These are phyloP conservation scores for Colletotrichum lindemuthianum DNA, from an alignment of 2,329 filamentous ascomycete genomes.

Conservation along the genomic window DNA sequence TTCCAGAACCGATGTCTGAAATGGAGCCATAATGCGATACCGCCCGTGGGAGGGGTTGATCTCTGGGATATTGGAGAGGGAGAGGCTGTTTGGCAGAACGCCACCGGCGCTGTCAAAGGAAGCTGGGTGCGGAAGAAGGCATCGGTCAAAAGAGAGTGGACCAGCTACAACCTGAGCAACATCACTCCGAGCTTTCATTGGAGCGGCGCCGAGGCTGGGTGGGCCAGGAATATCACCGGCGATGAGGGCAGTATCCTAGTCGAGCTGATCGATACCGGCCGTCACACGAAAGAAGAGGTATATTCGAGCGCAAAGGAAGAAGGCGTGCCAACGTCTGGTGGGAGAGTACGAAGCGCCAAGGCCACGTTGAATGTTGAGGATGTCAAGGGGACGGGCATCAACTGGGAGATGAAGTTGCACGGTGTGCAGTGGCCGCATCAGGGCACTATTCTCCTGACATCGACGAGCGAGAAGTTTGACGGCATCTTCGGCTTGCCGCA, in stretches of 20 bases:
- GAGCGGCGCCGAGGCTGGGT: slow-evolving; percentile 66
- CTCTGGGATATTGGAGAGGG: slow-evolving; percentile 51
- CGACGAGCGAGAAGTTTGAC: slow-evolving; percentile 93
- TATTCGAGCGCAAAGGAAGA: slow-evolving; percentile 53
- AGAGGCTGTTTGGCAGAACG: slow-evolving; percentile 75
- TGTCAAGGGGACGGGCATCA: slow-evolving; percentile 73
- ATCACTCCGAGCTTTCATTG: slow-evolving; percentile 75
- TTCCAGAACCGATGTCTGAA: slow-evolving; percentile 74
- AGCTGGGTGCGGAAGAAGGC: slow-evolving; percentile 73
- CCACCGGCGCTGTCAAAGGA: slow-evolving; percentile 81
- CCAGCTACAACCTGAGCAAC: slow-evolving; percentile 70
- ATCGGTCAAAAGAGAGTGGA: slow-evolving; percentile 56
- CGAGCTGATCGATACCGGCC: slow-evolving; percentile 59
- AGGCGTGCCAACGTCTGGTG: slow-evolving; percentile 52
- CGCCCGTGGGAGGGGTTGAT: slow-evolving; percentile 51
- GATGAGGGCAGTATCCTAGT: slow-evolving; percentile 74
- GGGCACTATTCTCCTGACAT: slow-evolving; percentile 83
- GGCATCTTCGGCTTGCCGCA: slow-evolving; percentile 92
- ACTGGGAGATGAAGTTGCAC: slow-evolving; percentile 82
- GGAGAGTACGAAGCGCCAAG: slow-evolving; percentile 74
- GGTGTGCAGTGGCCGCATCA: slow-evolving; percentile 88
- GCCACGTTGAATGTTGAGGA: slow-evolving; percentile 80
- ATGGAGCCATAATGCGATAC: slow-evolving; percentile 65
- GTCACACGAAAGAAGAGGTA: slow-evolving; percentile 58
- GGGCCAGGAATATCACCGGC: slow-evolving; percentile 85